Evolutionary conservation across 225 moss, liverwort and hornwort genomes (phyloP).

Genomic region (Polytrichum commune): DNA sequence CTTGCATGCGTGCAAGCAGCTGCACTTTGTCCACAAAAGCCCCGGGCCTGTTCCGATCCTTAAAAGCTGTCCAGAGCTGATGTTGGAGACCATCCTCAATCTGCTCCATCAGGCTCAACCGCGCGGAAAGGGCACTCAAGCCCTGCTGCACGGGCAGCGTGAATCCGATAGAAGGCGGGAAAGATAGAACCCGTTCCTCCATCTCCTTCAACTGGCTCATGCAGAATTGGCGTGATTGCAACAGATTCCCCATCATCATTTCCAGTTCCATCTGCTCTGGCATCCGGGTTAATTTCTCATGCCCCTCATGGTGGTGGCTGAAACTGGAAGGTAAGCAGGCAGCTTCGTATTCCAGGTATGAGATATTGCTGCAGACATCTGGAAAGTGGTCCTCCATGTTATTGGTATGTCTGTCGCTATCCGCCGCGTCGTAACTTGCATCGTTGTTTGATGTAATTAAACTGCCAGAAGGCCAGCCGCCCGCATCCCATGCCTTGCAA

Average conservation of each 20-base stretch:
- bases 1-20: conserved; percentile 54
- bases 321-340: neutral
- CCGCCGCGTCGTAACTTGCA: neutral
- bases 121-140: conserved; percentile 47
- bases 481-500: conserved; percentile 7
- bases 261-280: conserved; percentile 30
- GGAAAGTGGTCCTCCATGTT: conserved; percentile 14
- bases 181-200: conserved; percentile 38
- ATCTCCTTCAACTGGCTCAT: conserved; percentile 46
- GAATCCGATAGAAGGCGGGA: conserved; percentile 46
- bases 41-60: conserved; percentile 23
- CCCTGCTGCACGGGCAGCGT: conserved; percentile 50
- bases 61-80: conserved; percentile 42
- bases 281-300: neutral
- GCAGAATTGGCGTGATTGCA: conserved; percentile 46
- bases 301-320: neutral
- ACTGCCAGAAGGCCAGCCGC: neutral
- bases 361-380: conserved; percentile 5
- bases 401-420: conserved; percentile 18
- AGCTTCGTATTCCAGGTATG: conserved; percentile 11
- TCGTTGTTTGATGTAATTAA: too few relatives aligned
- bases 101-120: conserved; percentile 61
- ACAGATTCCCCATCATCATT: conserved; percentile 44
- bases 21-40: conserved; percentile 50
- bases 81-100: conserved; percentile 55